Evolutionary conservation across 169 alveolate species (phyloP), one percentile per base, ranked within the genome.

Genomic region (Babesia caballi): DNA sequence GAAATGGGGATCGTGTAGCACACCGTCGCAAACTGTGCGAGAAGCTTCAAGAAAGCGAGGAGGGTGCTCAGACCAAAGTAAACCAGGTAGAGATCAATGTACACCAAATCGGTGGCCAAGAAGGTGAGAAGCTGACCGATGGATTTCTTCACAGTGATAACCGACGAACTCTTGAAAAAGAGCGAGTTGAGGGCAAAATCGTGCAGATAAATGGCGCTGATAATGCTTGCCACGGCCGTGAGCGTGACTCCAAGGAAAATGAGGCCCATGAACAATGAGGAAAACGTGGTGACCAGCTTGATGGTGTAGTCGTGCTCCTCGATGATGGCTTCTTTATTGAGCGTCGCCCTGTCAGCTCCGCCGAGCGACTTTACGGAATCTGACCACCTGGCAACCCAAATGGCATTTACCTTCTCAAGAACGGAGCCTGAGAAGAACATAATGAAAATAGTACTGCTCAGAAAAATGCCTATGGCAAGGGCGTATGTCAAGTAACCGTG

Each of bases 91-190:
- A 32, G 52, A 19, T 54, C 71, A 35, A 71, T 57, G 73, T 11
- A 71, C 35, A 14, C 9, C 2, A 61, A 4, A 67, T 67, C 78
- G 15, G 46, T n/a, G 6, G 78, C 36, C 42, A 71, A 40, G 19
- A 42, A 46, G 30, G 83, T 71, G n/a, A 47, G n/a, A 5, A 59
- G 15, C n/a, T 60, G 60, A 3, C 71, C 63, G 23, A 71, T 50
- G 28, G 66, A 35, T 42, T 54, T 71, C 46, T 71, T 71, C 52
- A 71, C 38, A 7, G 65, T 47, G 12, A 54, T 35, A 3, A 41
- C 60, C 25, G 38, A 9, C 17, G 73, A 57, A 32, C 83, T 71
- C 47, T 59, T 71, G 23, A 38, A 30, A 35, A 71, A 71, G 27
- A 71, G 19, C 19, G 83, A 71, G 14, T 44, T 25, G 32, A 71